These are phyloP conservation scores for Ogataea polymorpha DNA, from an alignment of 805 yeast species.

Conservation along the genomic window DNA sequence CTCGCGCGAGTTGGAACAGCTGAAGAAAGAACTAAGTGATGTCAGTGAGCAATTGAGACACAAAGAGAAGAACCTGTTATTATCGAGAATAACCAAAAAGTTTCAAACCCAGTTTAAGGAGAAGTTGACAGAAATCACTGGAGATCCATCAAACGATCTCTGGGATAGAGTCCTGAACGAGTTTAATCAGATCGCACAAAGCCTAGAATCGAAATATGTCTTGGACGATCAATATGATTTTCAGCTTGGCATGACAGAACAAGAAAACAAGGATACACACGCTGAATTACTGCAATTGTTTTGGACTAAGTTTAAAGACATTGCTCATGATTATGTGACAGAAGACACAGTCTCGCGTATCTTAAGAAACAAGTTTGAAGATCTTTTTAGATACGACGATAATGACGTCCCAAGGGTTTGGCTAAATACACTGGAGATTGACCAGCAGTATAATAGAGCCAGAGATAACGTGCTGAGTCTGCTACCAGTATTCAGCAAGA, in stretches of 20 bases:
- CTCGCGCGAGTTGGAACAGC: constrained; percentile 33
- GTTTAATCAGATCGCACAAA: constrained; percentile 38
- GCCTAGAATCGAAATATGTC: constrained; percentile 31
- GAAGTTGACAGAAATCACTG: constrained; percentile 44
- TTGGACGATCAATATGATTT: constrained; percentile 48
- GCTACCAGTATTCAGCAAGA: constrained; percentile 58
- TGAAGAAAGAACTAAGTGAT: constrained; percentile 31
- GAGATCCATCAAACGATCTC: constrained; percentile 45
- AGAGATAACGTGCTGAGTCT: constrained; percentile 52
- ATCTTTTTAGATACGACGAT: constrained; percentile 75
- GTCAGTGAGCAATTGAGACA: constrained; percentile 32
- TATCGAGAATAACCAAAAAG: constrained; percentile 44
- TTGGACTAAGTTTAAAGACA: constrained; percentile 63
- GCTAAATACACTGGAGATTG: constrained; percentile 72
- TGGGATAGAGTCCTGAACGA: constrained; percentile 59
- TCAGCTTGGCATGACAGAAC: constrained; percentile 54
- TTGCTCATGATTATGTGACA: constrained; percentile 58
- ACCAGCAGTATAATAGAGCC: constrained; percentile 58
- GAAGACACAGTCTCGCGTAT: constrained; percentile 65
- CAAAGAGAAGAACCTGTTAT: constrained; percentile 41
- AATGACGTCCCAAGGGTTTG: constrained; percentile 81
- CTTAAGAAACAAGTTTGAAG: constrained; percentile 79
- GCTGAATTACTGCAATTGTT: constrained; percentile 48
- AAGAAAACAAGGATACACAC: constrained; percentile 40
- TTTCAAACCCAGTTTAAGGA: constrained; percentile 48